Evolutionary conservation across 441 rosid genomes (phyloP), one percentile per base, ranked within the genome.

Genomic region (Pelargonium myrrhifolium): DNA sequence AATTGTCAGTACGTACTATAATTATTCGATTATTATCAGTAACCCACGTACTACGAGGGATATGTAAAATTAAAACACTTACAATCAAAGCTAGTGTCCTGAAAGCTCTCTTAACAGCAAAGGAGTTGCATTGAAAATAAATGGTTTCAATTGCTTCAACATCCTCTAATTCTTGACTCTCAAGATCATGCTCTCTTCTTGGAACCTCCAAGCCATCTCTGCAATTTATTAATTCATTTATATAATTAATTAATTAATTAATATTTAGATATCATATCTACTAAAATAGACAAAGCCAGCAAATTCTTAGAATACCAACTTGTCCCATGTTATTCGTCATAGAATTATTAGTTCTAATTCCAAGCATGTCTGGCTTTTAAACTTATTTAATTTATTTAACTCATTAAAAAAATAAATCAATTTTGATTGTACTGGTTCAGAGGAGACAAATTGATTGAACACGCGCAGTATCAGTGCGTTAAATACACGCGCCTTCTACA

Each of bases 61-160:
- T n/a, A n/a, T n/a, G n/a, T n/a, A n/a, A n/a, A 26, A 11, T 40
- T 15, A 39, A 17, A n/a, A 21, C 65, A 81, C 88, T 79, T 73
- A 89, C 95, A 9, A 81, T 53, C 17, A 90, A 65, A 70, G 88
- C 90, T 75, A 87, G 70, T 12, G 79, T 73, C 62, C 87, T 78
- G 81, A 85, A 72, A 24, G 79, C 85, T 18, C 76, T 72, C 70
- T 84, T 78, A 64, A 78, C 77, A 6, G 82, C 81, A 0, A 79
- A 76, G 3, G 83, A 71, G 17, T 74, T 31, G 74, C 88, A 86
- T 28, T 83, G 83, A n/a, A 77, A 61, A 64, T 68, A 51, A 3
- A 67, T 65, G 12, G 81, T 67, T 63, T 75, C 81, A 39, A 26
- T 51, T 0, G 67, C 79, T 26, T 71, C 74, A 6, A 62, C 74